Evolutionary conservation across 495 filamentous ascomycete genomes (phyloP), one percentile per base, ranked within the genome.

Genomic region (Xylaria intraflava): DNA sequence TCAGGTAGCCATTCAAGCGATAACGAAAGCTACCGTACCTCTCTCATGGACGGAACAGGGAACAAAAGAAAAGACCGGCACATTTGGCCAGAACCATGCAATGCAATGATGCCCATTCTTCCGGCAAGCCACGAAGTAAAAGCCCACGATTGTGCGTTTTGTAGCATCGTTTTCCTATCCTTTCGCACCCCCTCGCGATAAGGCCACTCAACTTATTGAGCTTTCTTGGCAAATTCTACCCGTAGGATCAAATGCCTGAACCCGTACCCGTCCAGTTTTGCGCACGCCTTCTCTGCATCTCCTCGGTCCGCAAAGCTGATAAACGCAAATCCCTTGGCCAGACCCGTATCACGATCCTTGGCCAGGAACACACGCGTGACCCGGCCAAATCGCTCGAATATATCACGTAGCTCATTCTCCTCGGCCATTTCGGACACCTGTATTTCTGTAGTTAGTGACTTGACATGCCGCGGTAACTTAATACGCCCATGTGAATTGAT

Each of bases 281-380:
- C 85, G 73, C 91, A 96, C 7, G 93, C 93, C 72, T 83, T 87
- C 52, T 86, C 83, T 50, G 93, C 93, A 72, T 98, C 94, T 53
- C 74, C 69, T 59, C 92, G 80, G 58, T 97, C 93, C 45, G 83
- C 84, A 70, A 90, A 98, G 69, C 88, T 94, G 74, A 98, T 95
- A 69, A 98, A 98, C 16, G 93, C 93, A 65, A 97, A 98, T 40
- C 93, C 93, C 81, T 98, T 98, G 48, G 94, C 93, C 60, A 89
- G 66, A 51, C 88, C 86, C 30, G 94, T 97, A 44, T 97, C 94
- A 67, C 93, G 78, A 72, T 98, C 94, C 76, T 95, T 95, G 57
- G 93, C 93, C 57, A 98, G 70, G 79, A 97, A 98, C 42, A 98
- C 94, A 67, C 91, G 84, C 36, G 90, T 97, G 56, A 98, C 94